Evolutionary conservation across 1,284 basidiomycete species (phyloP).

Genomic region (Mycena citricolor): DNA sequence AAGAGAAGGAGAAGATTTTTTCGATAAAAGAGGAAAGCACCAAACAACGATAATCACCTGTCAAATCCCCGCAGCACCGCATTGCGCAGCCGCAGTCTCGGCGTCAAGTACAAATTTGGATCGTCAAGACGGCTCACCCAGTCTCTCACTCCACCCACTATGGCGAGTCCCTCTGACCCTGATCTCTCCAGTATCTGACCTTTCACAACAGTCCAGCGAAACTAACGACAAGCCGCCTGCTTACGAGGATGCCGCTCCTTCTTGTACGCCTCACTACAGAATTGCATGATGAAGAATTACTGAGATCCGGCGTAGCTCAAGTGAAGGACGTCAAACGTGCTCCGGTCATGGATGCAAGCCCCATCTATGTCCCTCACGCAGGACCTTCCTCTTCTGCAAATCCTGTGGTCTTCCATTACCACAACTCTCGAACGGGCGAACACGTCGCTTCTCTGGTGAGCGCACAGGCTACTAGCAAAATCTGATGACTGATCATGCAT

Average conservation of each 20-base stretch:
- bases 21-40: conserved; percentile 24
- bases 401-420: conserved; percentile 46
- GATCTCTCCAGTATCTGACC: too few relatives aligned
- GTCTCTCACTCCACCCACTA: too few relatives aligned
- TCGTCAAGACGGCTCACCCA: too few relatives aligned
- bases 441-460: conserved; percentile 39
- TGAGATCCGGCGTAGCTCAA: too few relatives aligned
- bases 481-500: not conserved
- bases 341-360: conserved; percentile 25
- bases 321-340: conserved; percentile 25
- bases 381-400: conserved; percentile 26
- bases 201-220: too few relatives aligned
- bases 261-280: conserved; percentile 4
- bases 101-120: too few relatives aligned
- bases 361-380: conserved; percentile 31
- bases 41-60: conserved; percentile 20
- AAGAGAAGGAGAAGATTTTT: conserved; percentile 22
- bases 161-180: too few relatives aligned
- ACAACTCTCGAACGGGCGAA: conserved; percentile 43
- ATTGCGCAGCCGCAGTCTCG: too few relatives aligned
- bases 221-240: conserved; percentile 25
- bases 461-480: too few relatives aligned
- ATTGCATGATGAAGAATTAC: too few relatives aligned
- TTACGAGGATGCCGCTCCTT: conserved; percentile 15
- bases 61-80: too few relatives aligned